Evolutionary conservation across 164 flowering plant species (phyloP), one percentile per base, ranked within the genome.

Genomic region (Litsea cubeba): DNA sequence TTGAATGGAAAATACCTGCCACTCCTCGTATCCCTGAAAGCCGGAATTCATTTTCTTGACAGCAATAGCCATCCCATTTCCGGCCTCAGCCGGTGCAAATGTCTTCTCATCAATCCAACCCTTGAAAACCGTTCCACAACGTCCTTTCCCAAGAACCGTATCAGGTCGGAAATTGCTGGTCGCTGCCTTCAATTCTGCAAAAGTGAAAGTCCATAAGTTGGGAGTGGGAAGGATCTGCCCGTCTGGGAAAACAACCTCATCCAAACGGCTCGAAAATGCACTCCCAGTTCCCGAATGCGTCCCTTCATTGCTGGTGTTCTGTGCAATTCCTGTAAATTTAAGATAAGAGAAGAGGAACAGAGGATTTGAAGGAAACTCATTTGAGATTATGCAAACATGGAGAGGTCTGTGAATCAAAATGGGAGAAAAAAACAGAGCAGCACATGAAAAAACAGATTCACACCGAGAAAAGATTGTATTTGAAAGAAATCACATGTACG

Each of bases 61-160:
- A 58, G 97, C 97, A 40, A 90, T 87, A 10, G 82, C 50, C 76
- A 87, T 80, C 3, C 91, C 91, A 40, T 62, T 23, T n/a, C 91
- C 88, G 23, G n/a, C 5, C 77, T 80, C 85, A 6, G 88, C 72
- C 0, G 95, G 88, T 1, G 80, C 74, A 0, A 81, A 73, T 18
- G 90, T 83, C 71, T 79, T 88, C 76, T 88, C 89, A 76, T 91
- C 90, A 10, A 91, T 62, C 89, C 89, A 88, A 30, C 94, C 97
- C 69, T 78, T 88, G 77, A 71, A 91, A 62, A 91, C 97, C 69
- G 51, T 84, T 20, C 94, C 94, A 73, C 90, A 91, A 2, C 92
- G 90, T 12, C 94, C 97, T 60, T 83, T 85, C 12, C 97, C 97
- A 30, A 89, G 67, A 69, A 87, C 22, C 0, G 80, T 71, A 63